Evolutionary conservation across 148 eudicot genomes (phyloP), one percentile per base, ranked within the genome.

Genomic region (Vaccinium macrocarpon): DNA sequence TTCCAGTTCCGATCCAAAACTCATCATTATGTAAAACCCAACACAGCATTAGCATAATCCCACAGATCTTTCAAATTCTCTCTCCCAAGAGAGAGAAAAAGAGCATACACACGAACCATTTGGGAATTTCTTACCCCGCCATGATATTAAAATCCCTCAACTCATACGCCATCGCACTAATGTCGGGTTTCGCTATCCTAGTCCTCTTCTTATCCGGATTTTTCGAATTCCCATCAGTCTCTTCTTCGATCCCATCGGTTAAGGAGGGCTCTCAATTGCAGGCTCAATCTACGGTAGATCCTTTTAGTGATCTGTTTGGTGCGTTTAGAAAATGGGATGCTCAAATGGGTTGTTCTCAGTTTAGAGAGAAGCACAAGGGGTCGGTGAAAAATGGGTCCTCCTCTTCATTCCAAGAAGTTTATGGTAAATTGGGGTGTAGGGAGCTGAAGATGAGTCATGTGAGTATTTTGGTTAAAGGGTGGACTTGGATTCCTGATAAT

Each of bases 401-500:
- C 56, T 85, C 93, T 48, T 42, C 46, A 42, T 50, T 94, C 79
- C 97, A 96, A 86, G 85, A 82, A 27, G 88, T 53, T 55, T 89
- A 57, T 13, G 90, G 86, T 10, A 90, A 76, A 42, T 55, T 85
- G 68, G 81, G 84, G 23, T 95, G 98, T 68, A 83, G 86, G 3
- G 89, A 84, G 87, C 51, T 92, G 91, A 89, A 92, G 83, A 86
- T 89, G 92, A 82, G 82, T 77, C 94, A 92, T 89, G 99, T 94
- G 70, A 91, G 91, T 82, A 88, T 96, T 82, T 87, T 96, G 92
- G 94, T 94, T 9, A 92, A 93, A 87, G 97, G 98, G 81, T 94
- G 98, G 98, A 94, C 98, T 87, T 96, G 99, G 99, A 89, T 96
- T 80, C 99, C 97, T 84, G 97, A 96, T 91, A 96, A 94, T 90